phyloP scores from a whole-genome alignment of 176 grass and related monocot genomes.

The Carex parvula region DNA sequence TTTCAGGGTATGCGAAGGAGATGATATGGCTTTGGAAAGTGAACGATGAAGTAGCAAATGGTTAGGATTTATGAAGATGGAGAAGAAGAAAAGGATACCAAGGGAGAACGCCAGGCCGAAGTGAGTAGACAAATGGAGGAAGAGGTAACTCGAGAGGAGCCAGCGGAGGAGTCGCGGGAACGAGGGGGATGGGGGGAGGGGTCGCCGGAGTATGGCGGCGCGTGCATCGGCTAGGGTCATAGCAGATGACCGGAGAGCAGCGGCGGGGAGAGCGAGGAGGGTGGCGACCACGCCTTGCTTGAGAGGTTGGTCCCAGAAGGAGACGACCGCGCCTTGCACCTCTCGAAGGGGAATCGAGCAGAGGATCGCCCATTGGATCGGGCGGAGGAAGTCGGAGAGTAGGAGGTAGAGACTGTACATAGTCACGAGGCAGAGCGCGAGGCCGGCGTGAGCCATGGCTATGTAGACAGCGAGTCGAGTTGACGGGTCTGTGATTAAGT shows the following conservation, averaged over 20 bases:
- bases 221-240: constrained; percentile 74
- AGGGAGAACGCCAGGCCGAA: constrained; percentile 41
- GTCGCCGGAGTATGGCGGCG: constrained; percentile 53
- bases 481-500: constrained; percentile 21
- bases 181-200: constrained; percentile 42
- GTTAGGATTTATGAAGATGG: constrained; percentile 41
- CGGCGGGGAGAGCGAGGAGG: constrained; percentile 68
- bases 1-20: constrained; percentile 46
- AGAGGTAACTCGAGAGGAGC: constrained; percentile 70
- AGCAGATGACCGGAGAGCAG: constrained; percentile 43
- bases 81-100: constrained; percentile 43
- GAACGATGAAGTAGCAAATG: constrained; percentile 37
- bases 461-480: constrained; percentile 84
- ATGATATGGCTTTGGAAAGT: constrained; percentile 19
- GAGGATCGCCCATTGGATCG: constrained; percentile 90
- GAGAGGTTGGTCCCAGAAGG: constrained; percentile 83
- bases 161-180: constrained; percentile 85
- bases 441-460: constrained; percentile 94
- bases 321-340: constrained; percentile 69
- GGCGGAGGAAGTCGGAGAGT: constrained; percentile 93
- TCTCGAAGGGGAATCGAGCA: constrained; percentile 94
- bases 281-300: constrained; percentile 53
- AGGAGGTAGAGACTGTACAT: constrained; percentile 79
- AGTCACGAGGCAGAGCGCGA: constrained; percentile 68
- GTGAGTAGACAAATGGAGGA: constrained; percentile 58